Base-by-base conservation (phyloP, 176 grass and related monocot genomes). In the Poa pratensis region DNA sequence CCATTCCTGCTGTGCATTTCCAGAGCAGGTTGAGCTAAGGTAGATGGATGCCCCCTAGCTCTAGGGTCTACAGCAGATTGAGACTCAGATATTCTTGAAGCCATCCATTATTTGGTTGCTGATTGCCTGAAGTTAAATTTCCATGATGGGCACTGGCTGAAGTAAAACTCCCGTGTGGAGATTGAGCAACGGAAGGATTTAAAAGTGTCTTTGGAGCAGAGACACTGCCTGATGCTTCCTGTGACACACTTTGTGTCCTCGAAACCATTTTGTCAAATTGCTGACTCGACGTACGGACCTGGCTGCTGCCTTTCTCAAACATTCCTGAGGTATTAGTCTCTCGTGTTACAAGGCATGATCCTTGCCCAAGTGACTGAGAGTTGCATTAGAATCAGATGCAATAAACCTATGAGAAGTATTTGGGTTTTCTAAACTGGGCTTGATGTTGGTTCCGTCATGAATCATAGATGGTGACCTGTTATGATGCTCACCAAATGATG, bases 1-100 rank as follows among this genome's bases (percentile, higher is more conserved):
- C 65, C 90, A 91, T 77, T 85, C 78, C 78, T 91, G 82, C 14
- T 88, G 34, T 71, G 86, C 77, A 82, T 87, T 80, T 90, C 84
- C 76, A 87, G 69, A 26, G 89, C 50, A 80, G 80, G 67, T 50
- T 83, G 80, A 40, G 76, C 16, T 79, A 30, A 14, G 30, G 40
- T 64, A 87, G 67, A 2, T 80, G 84, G 82, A 84, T 87, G 80
- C 17, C 76, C 84, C 75, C 85, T 83, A 68, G 59, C 74, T 80
- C 84, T 90, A 83, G 28, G 58, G 57, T 90, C 84, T 50, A 58
- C 35, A 24, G 58, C 3, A 17, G 75, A 27, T 68, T 68, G 37
- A 73, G 66, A 16, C 22, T 90, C 89, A 69, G 59, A 37, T 52
- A 59, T 73, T 69, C 89, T 83, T 90, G 66, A 40, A 75, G 7